Base-by-base conservation (phyloP, 768 basidiomycete genomes). In the Termitomyces sp. region DNA sequence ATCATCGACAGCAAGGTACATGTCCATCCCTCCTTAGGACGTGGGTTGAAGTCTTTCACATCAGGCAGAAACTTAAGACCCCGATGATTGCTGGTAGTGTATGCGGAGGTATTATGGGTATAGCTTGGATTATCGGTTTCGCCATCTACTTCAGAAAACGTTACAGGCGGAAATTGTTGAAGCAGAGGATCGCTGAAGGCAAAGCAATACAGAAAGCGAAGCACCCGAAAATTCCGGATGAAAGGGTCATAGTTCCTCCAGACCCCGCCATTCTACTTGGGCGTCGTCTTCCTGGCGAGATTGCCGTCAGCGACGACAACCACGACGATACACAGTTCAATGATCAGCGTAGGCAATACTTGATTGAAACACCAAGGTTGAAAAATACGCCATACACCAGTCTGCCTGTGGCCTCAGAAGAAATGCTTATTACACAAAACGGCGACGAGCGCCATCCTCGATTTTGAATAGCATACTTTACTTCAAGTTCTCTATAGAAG, bases 211-310 rank as follows among this genome's bases (percentile, higher is more conserved):
- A 78, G 18, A 66, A 72, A 54, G 67, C 65, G 53, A 77, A 76
- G 64, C 71, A 72, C 55, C 62, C 73, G 54, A 68, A 71, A 50
- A 66, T 70, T 47, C 69, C 73, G 18, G 71, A 75, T 53, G 77
- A 81, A 62, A 77, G 71, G 48, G 72, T 83, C 55, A 73, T 86
- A 51, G 81, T 86, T 20, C 85, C 85, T 20, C 85, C 84, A 1
- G 85, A 87, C 68, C 85, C 86, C n/a, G 85, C 85, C 41, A 74
- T 86, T 31, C 67, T 86, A n/a, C 70, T 81, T 45, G 82, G 81
- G 20, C 73, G 76, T 47, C 66, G 72, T 22, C 62, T 68, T 55
- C 77, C 81, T 2, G 81, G 81, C 13, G 71, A 77, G 56, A 54
- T 60, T 42, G 61, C 62, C 8, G 62, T 62, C 50, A 53, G 59